phyloP scores from a whole-genome alignment of 2,329 filamentous ascomycete genomes.

The Catunica adiposa region DNA sequence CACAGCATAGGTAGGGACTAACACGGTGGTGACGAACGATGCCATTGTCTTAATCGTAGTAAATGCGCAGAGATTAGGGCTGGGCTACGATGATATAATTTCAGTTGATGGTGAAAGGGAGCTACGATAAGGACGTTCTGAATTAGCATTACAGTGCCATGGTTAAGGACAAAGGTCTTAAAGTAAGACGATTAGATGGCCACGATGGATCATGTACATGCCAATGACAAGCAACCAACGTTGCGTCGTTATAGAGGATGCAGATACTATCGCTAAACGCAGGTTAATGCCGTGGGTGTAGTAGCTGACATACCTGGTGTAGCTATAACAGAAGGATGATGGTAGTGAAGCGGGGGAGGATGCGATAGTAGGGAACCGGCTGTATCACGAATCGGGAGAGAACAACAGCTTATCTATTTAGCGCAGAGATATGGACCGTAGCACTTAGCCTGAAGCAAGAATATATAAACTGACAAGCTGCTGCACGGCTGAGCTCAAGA shows the following conservation, averaged over 20 bases:
- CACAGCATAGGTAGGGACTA: constrained; percentile 18
- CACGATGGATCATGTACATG: neutral
- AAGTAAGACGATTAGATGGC: neutral
- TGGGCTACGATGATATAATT: constrained; percentile 1
- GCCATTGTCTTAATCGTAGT: constrained; percentile 20
- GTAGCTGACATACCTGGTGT: neutral
- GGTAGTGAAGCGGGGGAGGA: neutral
- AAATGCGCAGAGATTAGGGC: neutral
- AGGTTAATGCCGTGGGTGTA: neutral
- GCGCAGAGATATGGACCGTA: no score
- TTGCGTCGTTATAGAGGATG: neutral
- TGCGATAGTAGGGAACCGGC: neutral
- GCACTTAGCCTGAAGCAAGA: no score
- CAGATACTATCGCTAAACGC: neutral
- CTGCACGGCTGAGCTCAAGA: no score
- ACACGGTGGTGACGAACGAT: constrained; percentile 29
- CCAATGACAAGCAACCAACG: neutral
- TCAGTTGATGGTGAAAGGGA: neutral
- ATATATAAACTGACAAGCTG: no score
- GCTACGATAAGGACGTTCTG: neutral
- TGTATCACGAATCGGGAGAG: neutral
- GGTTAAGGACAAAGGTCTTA: neutral
- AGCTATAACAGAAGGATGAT: constrained; percentile 3
- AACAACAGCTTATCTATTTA: neutral
- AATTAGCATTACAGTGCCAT: neutral